These are phyloP conservation scores for Flaveria ramosissima DNA, from an alignment of 129 eudicot species.

Conservation along the genomic window DNA sequence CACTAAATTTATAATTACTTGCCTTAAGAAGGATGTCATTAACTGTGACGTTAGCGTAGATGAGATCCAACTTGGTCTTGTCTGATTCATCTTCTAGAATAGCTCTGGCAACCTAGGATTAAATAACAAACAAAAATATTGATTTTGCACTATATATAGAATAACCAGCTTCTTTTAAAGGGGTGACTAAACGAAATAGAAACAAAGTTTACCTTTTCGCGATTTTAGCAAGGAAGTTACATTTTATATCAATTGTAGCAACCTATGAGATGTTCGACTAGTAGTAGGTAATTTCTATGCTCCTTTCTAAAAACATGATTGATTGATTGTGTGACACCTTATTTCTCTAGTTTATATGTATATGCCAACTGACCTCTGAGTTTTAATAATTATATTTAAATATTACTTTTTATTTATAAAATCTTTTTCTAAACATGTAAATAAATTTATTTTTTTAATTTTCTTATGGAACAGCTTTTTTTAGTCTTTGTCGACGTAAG, in stretches of 20 bases:
- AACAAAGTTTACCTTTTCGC: not conserved
- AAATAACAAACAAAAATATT: not conserved
- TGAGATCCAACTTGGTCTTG: constrained; percentile 49
- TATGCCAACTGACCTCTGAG: not conserved
- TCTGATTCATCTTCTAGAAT: constrained; percentile 49
- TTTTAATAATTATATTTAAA: not conserved
- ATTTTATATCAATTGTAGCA: not conserved
- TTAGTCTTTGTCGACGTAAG: not conserved
- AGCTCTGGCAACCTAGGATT: constrained; percentile 50
- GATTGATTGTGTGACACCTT: not conserved
- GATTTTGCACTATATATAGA: not conserved
- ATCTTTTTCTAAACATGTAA: not conserved
- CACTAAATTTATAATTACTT: constrained; percentile 1
- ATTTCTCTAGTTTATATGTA: not conserved
- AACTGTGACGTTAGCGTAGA: constrained; percentile 46
- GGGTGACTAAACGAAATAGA: not conserved
- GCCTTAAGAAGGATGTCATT: constrained; percentile 48
- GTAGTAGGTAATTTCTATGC: not conserved
- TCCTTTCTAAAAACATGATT: not conserved
- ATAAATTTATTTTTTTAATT: not conserved
- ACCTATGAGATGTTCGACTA: not conserved
- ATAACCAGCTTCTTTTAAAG: not conserved
- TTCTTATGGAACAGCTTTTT: too few relatives aligned
- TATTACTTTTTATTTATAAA: not conserved
- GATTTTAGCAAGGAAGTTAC: not conserved